These are phyloP conservation scores for Russula brevipes DNA, from an alignment of 768 basidiomycete species.

Conservation along the genomic window DNA sequence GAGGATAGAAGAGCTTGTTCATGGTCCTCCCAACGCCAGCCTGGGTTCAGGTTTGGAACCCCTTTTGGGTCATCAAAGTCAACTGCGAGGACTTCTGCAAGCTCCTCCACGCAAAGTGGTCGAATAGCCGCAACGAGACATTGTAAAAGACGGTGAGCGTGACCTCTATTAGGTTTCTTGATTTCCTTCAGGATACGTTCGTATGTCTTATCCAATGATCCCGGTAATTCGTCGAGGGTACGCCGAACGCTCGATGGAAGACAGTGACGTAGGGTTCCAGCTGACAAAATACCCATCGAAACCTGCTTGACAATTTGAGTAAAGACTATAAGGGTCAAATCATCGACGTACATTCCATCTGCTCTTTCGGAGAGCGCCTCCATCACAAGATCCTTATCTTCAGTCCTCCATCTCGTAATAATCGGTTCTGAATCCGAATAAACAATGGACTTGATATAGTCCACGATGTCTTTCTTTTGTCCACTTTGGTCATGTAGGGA, in stretches of 20 bases:
- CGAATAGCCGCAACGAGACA: slow-evolving; percentile 5
- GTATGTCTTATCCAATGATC: not conserved
- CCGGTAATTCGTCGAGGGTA: not conserved
- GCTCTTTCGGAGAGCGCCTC: slow-evolving; percentile 2
- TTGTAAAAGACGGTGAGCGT: slow-evolving; percentile 4
- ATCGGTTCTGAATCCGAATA: slow-evolving; percentile 1
- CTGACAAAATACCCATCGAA: not conserved
- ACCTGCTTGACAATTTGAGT: not conserved
- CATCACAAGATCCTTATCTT: not conserved
- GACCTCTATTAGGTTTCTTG: not conserved
- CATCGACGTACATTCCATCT: slow-evolving; percentile 4
- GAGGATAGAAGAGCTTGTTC: not conserved
- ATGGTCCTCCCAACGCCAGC: not conserved
- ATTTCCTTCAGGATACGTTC: slow-evolving; percentile 6
- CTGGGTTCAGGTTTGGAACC: not conserved
- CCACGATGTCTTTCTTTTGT: not conserved
- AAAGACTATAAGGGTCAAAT: not conserved
- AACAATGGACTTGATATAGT: not conserved
- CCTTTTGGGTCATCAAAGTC: not conserved
- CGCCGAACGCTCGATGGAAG: not conserved
- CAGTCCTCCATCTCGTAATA: not conserved
- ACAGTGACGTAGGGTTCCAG: slow-evolving; percentile 6
- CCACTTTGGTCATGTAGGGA: slow-evolving; percentile 3
- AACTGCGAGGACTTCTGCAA: slow-evolving; percentile 5
- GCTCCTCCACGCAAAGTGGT: not conserved